Base-by-base conservation (phyloP, 2,329 filamentous ascomycete species). In the Aspergillus phoenicis region DNA sequence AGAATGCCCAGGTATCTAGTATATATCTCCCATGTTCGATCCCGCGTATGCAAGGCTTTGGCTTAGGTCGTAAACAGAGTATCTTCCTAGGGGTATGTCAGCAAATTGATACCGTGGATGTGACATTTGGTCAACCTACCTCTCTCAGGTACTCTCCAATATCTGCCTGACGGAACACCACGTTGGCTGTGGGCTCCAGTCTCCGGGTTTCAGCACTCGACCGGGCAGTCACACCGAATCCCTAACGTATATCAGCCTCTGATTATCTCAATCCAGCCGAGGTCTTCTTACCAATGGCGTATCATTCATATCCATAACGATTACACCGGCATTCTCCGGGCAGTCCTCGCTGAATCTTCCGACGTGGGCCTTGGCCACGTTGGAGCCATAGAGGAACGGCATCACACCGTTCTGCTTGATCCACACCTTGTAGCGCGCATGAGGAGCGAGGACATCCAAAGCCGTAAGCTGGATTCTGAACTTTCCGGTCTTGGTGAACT, bases 361-460 rank as follows among this genome's bases (percentile, higher is more conserved):
- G 17, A 95, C 86, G 75, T 93, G 90, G 33, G 89, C 90, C 77
- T 91, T 91, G 68, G 96, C 87, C 56, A 96, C 84, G 77, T 98
- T 93, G 60, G 91, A 91, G 57, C 95, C 95, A 78, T 98, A 99
- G 51, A 99, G 81, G 77, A 96, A 98, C 1, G 95, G 94, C 93
- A 97, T 97, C 73, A 96, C 93, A 68, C 95, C 95, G 79, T 98
- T 98, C 62, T 89, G 86, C 80, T 96, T 96, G 68, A 99, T 89
- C 93, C 93, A 98, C 69, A 98, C 88, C 86, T 98, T 98, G 81
- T 97, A 96, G 62, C 95, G 85, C 48, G 94, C 94, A 77, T 97
- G 92, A 66, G 91, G 89, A 60, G 93, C 91, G 67, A 99, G 89
- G 65, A 97, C 86, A 65, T 93, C 90, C 61, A 99, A 83, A n/a